phyloP scores from a whole-genome alignment of 148 eudicot species.

The Vaccinium darrowii region DNA sequence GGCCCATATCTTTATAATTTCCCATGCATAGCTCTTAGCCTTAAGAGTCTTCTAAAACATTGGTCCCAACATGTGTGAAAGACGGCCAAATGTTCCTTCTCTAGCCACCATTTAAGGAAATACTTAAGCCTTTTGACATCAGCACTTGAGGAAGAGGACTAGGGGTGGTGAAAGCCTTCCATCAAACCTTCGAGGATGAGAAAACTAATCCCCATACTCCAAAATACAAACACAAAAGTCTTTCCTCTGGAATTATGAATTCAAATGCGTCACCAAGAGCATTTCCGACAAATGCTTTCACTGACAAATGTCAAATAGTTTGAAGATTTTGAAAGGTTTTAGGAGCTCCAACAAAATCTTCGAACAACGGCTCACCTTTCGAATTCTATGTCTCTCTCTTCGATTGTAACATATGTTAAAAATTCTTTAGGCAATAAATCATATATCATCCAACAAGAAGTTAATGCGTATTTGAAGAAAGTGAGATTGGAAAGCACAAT shows the following conservation, averaged over 20 bases:
- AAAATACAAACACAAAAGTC: slow-evolving; percentile 3
- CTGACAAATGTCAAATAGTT: background rate
- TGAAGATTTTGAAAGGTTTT: background rate
- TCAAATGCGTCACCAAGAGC: background rate
- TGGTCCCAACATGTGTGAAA: background rate
- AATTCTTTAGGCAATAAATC: background rate
- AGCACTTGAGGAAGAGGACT: too few species aligned
- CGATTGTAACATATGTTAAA: background rate
- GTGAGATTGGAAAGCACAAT: background rate
- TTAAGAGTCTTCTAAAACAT: background rate
- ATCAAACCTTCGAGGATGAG: background rate
- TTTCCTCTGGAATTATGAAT: background rate
- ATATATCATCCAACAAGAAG: background rate
- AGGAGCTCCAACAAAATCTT: background rate
- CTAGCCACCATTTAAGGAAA: background rate
- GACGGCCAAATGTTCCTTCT: background rate
- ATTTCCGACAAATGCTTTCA: background rate
- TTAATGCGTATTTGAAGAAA: background rate
- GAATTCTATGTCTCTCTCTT: background rate
- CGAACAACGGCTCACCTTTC: background rate
- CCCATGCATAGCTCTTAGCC: too few species aligned
- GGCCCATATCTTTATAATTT: too few species aligned
- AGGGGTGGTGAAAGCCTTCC: too few species aligned
- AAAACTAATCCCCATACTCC: background rate
- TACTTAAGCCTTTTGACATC: too few species aligned